Evolutionary conservation across 192 early-diverging fungal genomes (phyloP).

Genomic region (Podila horticola): DNA sequence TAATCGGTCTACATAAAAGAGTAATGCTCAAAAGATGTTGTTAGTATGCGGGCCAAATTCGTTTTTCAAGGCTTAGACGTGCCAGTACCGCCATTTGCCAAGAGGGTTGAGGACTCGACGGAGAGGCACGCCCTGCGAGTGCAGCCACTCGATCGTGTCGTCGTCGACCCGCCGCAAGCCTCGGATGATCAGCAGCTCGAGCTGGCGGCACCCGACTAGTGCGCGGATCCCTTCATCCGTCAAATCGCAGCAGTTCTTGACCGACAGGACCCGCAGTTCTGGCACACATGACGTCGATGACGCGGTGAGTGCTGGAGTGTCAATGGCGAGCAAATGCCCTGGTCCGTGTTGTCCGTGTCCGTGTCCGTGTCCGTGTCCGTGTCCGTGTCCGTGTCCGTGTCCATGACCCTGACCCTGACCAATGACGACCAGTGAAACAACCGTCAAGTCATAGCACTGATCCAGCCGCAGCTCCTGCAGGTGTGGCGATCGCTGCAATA

Average conservation of each 20-base stretch:
- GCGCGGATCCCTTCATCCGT: conserved; percentile 22
- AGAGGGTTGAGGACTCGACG: conserved; percentile 27
- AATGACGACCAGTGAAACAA: conserved; percentile 13
- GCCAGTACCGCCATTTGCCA: conserved; percentile 43
- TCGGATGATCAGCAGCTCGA: conserved; percentile 29
- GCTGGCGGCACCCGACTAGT: conserved; percentile 23
- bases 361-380: not conserved
- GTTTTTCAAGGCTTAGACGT: not conserved
- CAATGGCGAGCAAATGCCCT: not conserved
- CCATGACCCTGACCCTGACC: conserved; percentile 1
- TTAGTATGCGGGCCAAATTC: not conserved
- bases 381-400: not conserved
- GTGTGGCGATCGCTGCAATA: conserved; percentile 16
- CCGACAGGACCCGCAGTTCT: conserved; percentile 10
- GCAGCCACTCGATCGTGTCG: conserved; percentile 28
- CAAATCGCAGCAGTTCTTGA: conserved; percentile 38
- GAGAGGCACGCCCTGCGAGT: conserved; percentile 39
- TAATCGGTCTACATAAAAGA: not conserved
- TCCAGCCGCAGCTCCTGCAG: conserved; percentile 33
- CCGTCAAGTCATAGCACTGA: conserved; percentile 41
- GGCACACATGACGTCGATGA: conserved; percentile 2
- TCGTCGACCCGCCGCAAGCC: conserved; percentile 35
- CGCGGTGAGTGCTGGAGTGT: not conserved
- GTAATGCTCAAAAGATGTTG: not conserved
- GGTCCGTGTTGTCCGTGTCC: not conserved